A percentile compares a stretch with the other conserved stretches of the same genome.
Evolutionary conservation across 2,329 filamentous ascomycete species (phyloP).

Genomic region (Aspergillus transmontanensis): DNA sequence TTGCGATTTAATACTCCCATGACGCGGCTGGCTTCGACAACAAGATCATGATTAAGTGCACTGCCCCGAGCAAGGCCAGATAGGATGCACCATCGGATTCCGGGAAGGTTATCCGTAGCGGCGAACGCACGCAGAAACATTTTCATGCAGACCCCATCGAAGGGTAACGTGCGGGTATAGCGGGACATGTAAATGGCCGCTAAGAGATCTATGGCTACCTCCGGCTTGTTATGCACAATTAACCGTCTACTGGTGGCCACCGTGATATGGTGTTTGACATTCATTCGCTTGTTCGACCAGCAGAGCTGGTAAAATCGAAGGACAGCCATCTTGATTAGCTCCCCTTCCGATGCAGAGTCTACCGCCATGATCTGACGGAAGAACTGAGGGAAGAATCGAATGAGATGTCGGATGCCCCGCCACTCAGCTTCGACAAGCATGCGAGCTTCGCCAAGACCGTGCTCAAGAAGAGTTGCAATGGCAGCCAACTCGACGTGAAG

Average conservation of each 20-base stretch:
- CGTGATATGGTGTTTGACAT: slow-evolving; percentile 41
- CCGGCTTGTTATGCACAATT: slow-evolving; percentile 27
- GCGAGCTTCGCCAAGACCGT: slow-evolving; percentile 34
- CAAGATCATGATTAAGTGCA: slow-evolving; percentile 33
- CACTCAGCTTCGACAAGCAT: slow-evolving; percentile 35
- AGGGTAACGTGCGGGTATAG: slow-evolving; percentile 34
- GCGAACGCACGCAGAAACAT: slow-evolving; percentile 41
- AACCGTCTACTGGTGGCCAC: slow-evolving; percentile 31
- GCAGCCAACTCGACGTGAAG: slow-evolving; percentile 41
- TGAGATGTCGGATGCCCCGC: slow-evolving; percentile 26
- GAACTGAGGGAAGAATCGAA: slow-evolving; percentile 35
- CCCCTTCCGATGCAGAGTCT: slow-evolving; percentile 23
- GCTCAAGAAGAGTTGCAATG: slow-evolving; percentile 37
- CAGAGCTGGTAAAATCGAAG: slow-evolving; percentile 44
- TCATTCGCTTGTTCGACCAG: slow-evolving; percentile 32
- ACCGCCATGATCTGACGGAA: slow-evolving; percentile 39
- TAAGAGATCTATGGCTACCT: slow-evolving; percentile 37
- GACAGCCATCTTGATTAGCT: slow-evolving; percentile 38
- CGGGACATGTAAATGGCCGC: slow-evolving; percentile 40
- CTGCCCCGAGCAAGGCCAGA: slow-evolving; percentile 38
- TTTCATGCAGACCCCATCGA: slow-evolving; percentile 42
- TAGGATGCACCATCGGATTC: slow-evolving; percentile 44
- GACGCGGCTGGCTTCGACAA: slow-evolving; percentile 36
- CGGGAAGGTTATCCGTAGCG: slow-evolving; percentile 30
- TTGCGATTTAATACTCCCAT: slow-evolving; percentile 22